Conservation (phyloP, 345 rosid genomes). For the Sonneratia caseolaris region DNA sequence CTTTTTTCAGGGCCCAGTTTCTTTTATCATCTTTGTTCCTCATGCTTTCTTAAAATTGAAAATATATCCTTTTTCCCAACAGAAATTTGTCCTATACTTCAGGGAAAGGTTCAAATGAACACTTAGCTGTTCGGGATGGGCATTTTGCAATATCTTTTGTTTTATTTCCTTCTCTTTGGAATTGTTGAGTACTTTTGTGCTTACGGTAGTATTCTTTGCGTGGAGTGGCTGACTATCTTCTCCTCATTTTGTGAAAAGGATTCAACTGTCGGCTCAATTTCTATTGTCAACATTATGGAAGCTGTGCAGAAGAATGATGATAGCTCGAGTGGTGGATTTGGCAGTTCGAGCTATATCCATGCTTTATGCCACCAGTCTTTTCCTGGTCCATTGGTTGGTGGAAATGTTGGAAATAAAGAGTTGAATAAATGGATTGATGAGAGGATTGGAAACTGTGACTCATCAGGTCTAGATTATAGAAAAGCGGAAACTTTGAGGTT, state of each 20-base stretch:
- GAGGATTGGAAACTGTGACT: slow-evolving; percentile 53
- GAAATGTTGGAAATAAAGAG: slow-evolving; percentile 81
- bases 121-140: too few relatives aligned
- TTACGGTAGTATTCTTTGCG: neutral
- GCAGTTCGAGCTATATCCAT: slow-evolving; percentile 47
- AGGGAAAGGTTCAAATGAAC: neutral
- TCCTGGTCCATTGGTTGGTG: slow-evolving; percentile 96
- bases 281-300: slow-evolving; percentile 73
- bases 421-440: slow-evolving; percentile 95
- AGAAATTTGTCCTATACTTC: neutral
- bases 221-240: slow-evolving; percentile 16
- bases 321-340: slow-evolving; percentile 29
- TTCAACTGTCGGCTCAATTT: slow-evolving; percentile 37
- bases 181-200: neutral
- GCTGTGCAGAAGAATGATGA: slow-evolving; percentile 35
- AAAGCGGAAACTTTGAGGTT: slow-evolving; percentile 54
- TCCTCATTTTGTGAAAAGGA: slow-evolving; percentile 41
- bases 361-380: slow-evolving; percentile 66
- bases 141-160: neutral
- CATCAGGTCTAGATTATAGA: slow-evolving; percentile 41
- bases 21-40: neutral
- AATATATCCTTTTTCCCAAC: neutral
- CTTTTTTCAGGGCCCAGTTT: neutral
- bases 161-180: neutral
- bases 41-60: neutral